These are phyloP conservation scores for Emergomyces orientalis DNA, from an alignment of 2,329 filamentous ascomycete genomes.

Conservation along the genomic window DNA sequence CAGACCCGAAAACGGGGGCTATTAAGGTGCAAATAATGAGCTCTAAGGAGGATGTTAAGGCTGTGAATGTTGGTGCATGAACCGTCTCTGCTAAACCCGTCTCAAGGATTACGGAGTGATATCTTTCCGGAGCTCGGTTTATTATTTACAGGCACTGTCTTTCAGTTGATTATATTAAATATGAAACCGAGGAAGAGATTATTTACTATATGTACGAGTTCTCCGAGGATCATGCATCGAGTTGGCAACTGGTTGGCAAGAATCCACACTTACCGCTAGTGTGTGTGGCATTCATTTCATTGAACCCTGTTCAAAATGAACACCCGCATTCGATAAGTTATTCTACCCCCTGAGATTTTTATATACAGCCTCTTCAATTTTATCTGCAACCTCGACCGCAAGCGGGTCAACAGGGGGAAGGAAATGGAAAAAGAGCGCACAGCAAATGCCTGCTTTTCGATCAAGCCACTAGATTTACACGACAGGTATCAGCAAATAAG, in stretches of 20 bases:
- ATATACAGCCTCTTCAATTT: constrained; percentile 7
- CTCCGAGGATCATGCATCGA: not conserved
- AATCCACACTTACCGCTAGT: not conserved
- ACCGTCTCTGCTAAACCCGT: not conserved
- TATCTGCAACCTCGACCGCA: constrained; percentile 7
- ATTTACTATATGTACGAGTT: not conserved
- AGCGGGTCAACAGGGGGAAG: constrained; percentile 6
- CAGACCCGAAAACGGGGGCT: constrained; percentile 81
- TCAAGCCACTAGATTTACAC: constrained; percentile 8
- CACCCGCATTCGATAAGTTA: not conserved
- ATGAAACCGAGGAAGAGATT: not conserved
- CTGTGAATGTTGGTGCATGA: constrained; percentile 14
- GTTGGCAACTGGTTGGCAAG: not conserved
- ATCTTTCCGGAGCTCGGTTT: not conserved
- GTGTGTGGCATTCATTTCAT: too few relatives aligned
- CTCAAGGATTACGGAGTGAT: not conserved
- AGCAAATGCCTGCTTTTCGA: constrained; percentile 8
- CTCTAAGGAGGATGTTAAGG: constrained; percentile 32
- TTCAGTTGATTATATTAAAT: not conserved
- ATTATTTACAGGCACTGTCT: not conserved
- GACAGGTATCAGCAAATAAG: not conserved
- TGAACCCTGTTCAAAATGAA: not conserved
- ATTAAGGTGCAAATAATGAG: constrained; percentile 84
- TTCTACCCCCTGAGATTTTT: not conserved
- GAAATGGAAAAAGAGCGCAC: constrained; percentile 7